These are phyloP conservation scores for Lepidium aucheri DNA, from an alignment of 345 rosid genomes.

Conservation along the genomic window DNA sequence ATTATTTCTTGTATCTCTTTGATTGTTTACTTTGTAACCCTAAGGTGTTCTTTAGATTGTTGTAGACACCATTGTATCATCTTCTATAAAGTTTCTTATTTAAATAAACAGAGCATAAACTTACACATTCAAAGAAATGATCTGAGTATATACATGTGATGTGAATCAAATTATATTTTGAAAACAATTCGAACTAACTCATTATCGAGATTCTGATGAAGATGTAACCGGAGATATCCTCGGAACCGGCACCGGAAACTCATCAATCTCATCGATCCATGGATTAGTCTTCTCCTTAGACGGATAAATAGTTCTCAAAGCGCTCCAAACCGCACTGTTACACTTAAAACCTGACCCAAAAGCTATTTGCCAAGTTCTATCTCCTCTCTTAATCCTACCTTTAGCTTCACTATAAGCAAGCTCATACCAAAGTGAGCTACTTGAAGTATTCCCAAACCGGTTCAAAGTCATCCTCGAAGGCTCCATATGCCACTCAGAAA, in stretches of 20 bases:
- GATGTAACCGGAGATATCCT: slow-evolving; percentile 16
- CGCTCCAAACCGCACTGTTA: slow-evolving; percentile 56
- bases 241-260: slow-evolving; percentile 36
- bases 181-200: background rate
- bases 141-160: background rate
- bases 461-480: slow-evolving; percentile 73
- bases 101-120: background rate
- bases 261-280: slow-evolving; percentile 52
- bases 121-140: background rate
- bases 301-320: slow-evolving; percentile 35
- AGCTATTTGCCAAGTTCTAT: slow-evolving; percentile 63
- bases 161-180: background rate
- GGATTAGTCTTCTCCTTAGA: slow-evolving; percentile 41
- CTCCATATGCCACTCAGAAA: slow-evolving; percentile 60
- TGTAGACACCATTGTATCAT: slow-evolving; percentile 20
- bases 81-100: background rate
- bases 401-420: slow-evolving; percentile 60
- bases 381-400: slow-evolving; percentile 57
- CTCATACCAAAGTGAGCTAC: slow-evolving; percentile 72
- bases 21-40: background rate
- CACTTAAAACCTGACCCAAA: slow-evolving; percentile 77
- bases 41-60: background rate
- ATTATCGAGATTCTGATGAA: slow-evolving; percentile 10
- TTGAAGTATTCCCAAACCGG: slow-evolving; percentile 65
- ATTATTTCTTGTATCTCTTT: background rate